phyloP scores from a whole-genome alignment of 2,329 filamentous ascomycete genomes.

The Microascus cirrosus region DNA sequence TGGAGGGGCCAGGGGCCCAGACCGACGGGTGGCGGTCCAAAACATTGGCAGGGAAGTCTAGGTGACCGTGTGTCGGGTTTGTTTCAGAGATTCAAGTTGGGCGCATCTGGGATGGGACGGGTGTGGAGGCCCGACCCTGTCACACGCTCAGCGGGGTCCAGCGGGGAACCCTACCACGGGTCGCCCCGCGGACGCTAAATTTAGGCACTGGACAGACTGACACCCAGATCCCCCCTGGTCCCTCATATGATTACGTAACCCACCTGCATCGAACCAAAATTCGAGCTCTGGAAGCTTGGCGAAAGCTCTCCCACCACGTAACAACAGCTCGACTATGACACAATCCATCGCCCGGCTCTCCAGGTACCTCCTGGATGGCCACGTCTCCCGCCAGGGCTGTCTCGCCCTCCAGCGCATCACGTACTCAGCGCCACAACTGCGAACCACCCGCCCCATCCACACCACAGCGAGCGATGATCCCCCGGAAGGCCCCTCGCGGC shows the following conservation, averaged over 20 bases:
- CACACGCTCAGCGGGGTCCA: not conserved
- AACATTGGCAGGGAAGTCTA: not conserved
- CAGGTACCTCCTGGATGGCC: conserved; percentile 36
- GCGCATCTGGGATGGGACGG: no score
- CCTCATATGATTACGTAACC: not conserved
- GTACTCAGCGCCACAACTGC: conserved; percentile 5
- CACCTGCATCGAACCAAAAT: not conserved
- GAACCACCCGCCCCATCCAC: conserved; percentile 17
- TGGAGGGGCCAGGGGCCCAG: not conserved
- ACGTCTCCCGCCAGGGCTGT: conserved; percentile 29
- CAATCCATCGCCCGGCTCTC: conserved; percentile 21
- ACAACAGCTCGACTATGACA: not conserved
- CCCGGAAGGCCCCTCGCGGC: conserved; percentile 8
- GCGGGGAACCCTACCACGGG: not conserved
- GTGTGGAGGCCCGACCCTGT: not conserved
- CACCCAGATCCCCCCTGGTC: no score
- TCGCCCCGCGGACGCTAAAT: no score
- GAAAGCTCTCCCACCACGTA: not conserved
- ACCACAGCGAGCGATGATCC: conserved; percentile 14
- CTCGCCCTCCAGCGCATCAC: conserved; percentile 4
- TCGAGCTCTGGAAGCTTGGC: not conserved
- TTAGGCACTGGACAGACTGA: not conserved
- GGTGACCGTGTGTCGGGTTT: not conserved
- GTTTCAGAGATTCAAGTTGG: not conserved
- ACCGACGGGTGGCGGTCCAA: not conserved